Percentiles rank a stretch among this genome's conserved stretches.
Conservation (phyloP, 257 asterid species). For the Forsythia suspensa region DNA sequence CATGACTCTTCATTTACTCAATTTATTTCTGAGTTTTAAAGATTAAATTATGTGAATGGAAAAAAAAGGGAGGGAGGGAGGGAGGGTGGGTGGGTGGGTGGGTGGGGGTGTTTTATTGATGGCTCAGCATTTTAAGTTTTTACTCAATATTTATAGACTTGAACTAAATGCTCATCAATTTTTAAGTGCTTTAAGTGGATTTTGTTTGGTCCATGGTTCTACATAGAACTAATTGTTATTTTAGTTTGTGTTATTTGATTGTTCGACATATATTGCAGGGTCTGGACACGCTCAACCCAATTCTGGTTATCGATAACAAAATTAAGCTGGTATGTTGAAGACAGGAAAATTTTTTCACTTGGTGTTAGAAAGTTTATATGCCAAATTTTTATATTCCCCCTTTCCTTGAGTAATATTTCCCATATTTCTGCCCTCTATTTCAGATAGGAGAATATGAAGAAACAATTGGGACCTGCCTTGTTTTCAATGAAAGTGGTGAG, state of each 20-base stretch:
- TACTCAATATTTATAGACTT: not conserved
- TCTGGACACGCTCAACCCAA: slow-evolving; percentile 80
- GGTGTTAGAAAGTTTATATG: not conserved
- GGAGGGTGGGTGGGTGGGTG: no score
- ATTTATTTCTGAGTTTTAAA: not conserved
- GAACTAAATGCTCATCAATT: slow-evolving; percentile 1
- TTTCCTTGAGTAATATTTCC: not conserved
- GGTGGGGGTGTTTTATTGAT: not conserved
- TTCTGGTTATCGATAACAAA: slow-evolving; percentile 66
- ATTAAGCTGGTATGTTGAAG: slow-evolving; percentile 70
- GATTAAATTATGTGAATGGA: not conserved
- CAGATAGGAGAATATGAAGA: slow-evolving; percentile 89
- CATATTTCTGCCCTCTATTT: not conserved
- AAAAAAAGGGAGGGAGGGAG: no score
- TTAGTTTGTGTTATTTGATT: not conserved
- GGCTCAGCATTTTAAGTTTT: slow-evolving; percentile 2
- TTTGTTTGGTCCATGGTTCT: not conserved
- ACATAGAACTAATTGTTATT: not conserved
- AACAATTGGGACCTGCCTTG: slow-evolving; percentile 83
- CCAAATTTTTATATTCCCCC: not conserved
- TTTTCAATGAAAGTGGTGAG: slow-evolving; percentile 79
- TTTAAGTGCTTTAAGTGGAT: not conserved
- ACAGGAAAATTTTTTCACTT: not conserved
- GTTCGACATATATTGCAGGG: slow-evolving; percentile 53
- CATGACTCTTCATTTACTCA: not conserved